phyloP scores from a whole-genome alignment of 345 rosid species.

The Schrenkiella parvula region DNA sequence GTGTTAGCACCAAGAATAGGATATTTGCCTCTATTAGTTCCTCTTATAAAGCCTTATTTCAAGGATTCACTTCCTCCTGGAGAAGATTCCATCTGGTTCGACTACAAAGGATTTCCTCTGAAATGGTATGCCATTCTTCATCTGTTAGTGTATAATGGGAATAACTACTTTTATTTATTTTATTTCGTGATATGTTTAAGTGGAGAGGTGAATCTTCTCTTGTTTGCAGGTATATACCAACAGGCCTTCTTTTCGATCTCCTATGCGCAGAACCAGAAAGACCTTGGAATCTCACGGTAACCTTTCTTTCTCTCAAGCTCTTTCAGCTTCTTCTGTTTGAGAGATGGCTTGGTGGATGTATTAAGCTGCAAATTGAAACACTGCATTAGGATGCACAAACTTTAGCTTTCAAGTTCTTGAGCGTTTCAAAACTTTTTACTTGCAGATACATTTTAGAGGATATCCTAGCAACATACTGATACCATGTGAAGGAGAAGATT shows the following conservation, averaged over 20 bases:
- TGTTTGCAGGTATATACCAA: slow-evolving; percentile 71
- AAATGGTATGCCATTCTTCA: slow-evolving; percentile 51
- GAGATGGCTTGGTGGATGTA: neutral
- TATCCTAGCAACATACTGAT: slow-evolving; percentile 70
- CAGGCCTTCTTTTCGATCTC: slow-evolving; percentile 94
- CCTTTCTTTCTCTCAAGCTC: neutral
- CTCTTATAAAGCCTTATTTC: slow-evolving; percentile 71
- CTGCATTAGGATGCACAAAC: neutral
- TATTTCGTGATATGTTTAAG: neutral
- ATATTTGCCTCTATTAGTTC: slow-evolving; percentile 67
- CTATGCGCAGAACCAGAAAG: slow-evolving; percentile 79
- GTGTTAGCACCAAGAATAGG: slow-evolving; percentile 82
- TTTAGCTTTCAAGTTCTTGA: neutral
- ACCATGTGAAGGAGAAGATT: slow-evolving; percentile 93
- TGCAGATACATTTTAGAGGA: slow-evolving; percentile 93
- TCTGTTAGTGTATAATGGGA: neutral
- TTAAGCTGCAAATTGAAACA: neutral
- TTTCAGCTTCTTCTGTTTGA: neutral
- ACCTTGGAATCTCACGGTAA: slow-evolving; percentile 95
- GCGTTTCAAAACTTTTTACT: neutral
- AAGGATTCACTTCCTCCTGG: slow-evolving; percentile 84
- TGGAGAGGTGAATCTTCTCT: slow-evolving; percentile 4
- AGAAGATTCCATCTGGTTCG: slow-evolving; percentile 83
- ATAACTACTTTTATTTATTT: neutral
- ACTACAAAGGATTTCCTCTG: slow-evolving; percentile 82